Conservation (phyloP, 768 basidiomycete species). For the Rhodosporidiobolus sp. region DNA sequence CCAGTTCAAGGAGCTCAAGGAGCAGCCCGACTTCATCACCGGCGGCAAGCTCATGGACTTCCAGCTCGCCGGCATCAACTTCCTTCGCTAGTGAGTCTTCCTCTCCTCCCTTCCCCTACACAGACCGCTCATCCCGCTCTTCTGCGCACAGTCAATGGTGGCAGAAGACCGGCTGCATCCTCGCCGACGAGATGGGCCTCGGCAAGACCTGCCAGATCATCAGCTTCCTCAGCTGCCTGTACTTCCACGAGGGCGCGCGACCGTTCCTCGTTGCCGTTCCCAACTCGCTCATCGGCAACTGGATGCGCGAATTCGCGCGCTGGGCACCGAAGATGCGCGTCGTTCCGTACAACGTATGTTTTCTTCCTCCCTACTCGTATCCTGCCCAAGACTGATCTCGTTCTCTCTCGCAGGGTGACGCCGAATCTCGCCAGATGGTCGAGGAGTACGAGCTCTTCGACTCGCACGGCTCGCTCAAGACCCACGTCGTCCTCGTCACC, state of each 20-base stretch:
- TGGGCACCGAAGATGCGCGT: constrained; percentile 64
- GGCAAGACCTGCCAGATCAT: constrained; percentile 82
- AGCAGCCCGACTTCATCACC: constrained; percentile 61
- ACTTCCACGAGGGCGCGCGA: constrained; percentile 58
- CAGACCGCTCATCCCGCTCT: constrained; percentile 54
- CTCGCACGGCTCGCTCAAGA: constrained; percentile 39
- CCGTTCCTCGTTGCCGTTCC: constrained; percentile 91
- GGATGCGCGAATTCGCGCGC: constrained; percentile 82
- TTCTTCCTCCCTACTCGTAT: background rate
- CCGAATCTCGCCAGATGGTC: constrained; percentile 73
- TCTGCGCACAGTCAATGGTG: constrained; percentile 81
- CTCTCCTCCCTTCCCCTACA: background rate
- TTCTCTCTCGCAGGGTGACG: constrained; percentile 59
- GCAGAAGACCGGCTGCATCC: constrained; percentile 74
- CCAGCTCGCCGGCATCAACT: constrained; percentile 51
- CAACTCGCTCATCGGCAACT: constrained; percentile 87
- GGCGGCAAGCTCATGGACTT: constrained; percentile 53
- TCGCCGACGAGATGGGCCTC: constrained; percentile 93
- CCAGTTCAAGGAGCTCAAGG: constrained; percentile 55
- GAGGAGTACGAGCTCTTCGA: constrained; percentile 78
- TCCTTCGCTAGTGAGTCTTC: constrained; percentile 41
- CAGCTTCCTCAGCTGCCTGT: constrained; percentile 70
- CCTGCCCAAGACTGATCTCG: no score
- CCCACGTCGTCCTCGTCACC: constrained; percentile 80
- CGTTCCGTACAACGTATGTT: constrained; percentile 65